These are phyloP conservation scores for Chionographis japonica DNA, from an alignment of 106 monocot species.

Conservation along the genomic window DNA sequence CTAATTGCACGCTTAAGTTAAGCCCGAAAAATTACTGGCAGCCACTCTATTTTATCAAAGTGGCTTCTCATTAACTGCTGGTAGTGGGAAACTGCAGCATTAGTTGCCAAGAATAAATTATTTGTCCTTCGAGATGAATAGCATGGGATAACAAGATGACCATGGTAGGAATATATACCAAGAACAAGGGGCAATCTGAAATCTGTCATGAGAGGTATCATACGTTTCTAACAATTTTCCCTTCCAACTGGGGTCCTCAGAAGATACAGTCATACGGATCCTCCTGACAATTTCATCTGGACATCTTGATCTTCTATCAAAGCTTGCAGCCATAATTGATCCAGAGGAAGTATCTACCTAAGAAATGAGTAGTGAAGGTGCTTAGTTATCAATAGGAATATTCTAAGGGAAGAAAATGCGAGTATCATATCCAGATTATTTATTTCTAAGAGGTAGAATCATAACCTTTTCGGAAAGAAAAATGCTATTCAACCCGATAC, in stretches of 20 bases:
- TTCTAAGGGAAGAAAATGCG: not conserved
- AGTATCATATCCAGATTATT: too few relatives aligned
- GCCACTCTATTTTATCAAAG: too few relatives aligned
- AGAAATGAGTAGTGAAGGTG: not conserved
- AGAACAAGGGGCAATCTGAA: slow-evolving; percentile 63
- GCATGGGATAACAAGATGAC: not conserved
- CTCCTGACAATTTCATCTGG: slow-evolving; percentile 95
- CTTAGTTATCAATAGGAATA: slow-evolving; percentile 3
- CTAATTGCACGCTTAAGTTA: too few relatives aligned
- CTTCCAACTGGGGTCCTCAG: slow-evolving; percentile 51
- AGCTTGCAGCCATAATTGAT: slow-evolving; percentile 58
- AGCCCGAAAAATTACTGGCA: too few relatives aligned
- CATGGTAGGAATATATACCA: slow-evolving; percentile 40
- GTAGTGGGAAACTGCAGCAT: too few relatives aligned
- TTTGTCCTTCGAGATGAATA: too few relatives aligned
- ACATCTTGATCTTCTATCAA: slow-evolving; percentile 59
- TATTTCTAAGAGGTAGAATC: too few relatives aligned
- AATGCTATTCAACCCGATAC: too few relatives aligned
- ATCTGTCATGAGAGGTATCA: slow-evolving; percentile 57
- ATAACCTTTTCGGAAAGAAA: too few relatives aligned
- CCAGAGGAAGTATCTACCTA: slow-evolving; percentile 83
- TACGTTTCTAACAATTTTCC: slow-evolving; percentile 81
- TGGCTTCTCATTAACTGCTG: too few relatives aligned
- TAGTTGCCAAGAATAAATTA: not conserved
- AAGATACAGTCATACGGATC: slow-evolving; percentile 59